These are phyloP conservation scores for Trichomonascaceae sp. DNA, from an alignment of 1,139 yeast species.

Conservation along the genomic window DNA sequence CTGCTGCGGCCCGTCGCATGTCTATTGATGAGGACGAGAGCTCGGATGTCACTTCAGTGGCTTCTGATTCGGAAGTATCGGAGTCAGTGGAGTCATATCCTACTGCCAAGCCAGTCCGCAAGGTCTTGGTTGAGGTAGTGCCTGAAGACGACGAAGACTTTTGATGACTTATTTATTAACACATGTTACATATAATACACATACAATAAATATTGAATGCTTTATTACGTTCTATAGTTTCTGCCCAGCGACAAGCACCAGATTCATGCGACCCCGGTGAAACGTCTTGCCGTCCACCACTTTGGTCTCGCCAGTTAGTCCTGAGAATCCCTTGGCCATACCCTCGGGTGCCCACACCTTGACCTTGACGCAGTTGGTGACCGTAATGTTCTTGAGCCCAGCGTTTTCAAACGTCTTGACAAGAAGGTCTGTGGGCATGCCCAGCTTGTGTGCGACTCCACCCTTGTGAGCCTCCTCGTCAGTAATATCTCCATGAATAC, in stretches of 20 bases:
- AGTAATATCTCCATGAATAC: slow-evolving; percentile 7
- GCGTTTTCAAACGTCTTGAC: slow-evolving; percentile 9
- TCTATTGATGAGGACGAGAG: too few species aligned
- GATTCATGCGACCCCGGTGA: slow-evolving; percentile 8
- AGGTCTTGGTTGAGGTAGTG: neutral
- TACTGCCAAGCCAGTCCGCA: neutral
- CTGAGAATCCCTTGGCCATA: slow-evolving; percentile 7
- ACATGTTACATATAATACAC: neutral
- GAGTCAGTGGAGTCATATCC: neutral
- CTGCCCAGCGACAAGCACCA: slow-evolving; percentile 11
- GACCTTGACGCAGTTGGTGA: slow-evolving; percentile 9
- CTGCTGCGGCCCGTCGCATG: too few species aligned
- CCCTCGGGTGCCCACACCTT: slow-evolving; percentile 15
- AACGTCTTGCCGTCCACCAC: slow-evolving; percentile 7
- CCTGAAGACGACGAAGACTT: neutral
- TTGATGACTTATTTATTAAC: neutral
- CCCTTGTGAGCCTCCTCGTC: slow-evolving; percentile 9
- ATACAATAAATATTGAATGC: neutral
- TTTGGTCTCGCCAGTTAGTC: slow-evolving; percentile 5
- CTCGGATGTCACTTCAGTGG: too few species aligned
- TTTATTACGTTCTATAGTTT: slow-evolving; percentile 1
- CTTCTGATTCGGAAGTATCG: neutral
- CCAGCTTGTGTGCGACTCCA: slow-evolving; percentile 14
- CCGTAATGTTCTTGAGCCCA: slow-evolving; percentile 12
- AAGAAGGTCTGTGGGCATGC: slow-evolving; percentile 8